Evolutionary conservation across 306 rosid genomes (phyloP).

Genomic region (Medicago truncatula): MtrunA17r5.0-ANR NC_053042.1:46033001-46033500

Average conservation of each 20-base stretch:
- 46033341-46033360: conserved; percentile 71
- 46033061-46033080: conserved; percentile 25
- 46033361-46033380: conserved; percentile 69
- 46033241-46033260: conserved; percentile 62
- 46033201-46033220: conserved; percentile 57
- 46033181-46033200: conserved; percentile 60
- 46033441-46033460: conserved; percentile 88
- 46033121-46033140: background rate
- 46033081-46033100: background rate
- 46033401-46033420: conserved; percentile 92
- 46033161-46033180: conserved; percentile 16
- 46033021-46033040: background rate
- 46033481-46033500: conserved; percentile 94
- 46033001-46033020: background rate
- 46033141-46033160: conserved; percentile 32
- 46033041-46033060: background rate
- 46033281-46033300: conserved; percentile 52
- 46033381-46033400: conserved; percentile 74
- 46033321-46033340: conserved; percentile 58
- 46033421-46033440: conserved; percentile 90
- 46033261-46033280: conserved; percentile 53
- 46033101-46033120: background rate
- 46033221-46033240: conserved; percentile 56
- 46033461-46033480: conserved; percentile 94
- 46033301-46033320: conserved; percentile 59